Percentiles rank a stretch among this genome's conserved stretches.
phyloP scores from a whole-genome alignment of 495 filamentous ascomycete genomes.

The Daldinia decipiens region DNA sequence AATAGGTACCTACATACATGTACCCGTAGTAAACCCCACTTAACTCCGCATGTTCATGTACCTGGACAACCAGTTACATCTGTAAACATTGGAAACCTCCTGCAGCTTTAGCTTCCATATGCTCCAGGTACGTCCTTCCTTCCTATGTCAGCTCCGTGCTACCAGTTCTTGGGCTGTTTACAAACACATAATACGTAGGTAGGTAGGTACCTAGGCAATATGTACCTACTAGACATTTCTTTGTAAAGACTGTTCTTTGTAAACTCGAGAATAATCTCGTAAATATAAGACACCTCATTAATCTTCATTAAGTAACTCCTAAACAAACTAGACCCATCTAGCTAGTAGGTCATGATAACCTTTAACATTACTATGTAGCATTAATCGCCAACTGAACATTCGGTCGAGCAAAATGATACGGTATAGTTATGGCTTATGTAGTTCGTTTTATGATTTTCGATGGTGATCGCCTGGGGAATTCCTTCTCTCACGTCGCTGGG shows the following conservation, averaged over 20 bases:
- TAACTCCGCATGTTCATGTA: constrained; percentile 3
- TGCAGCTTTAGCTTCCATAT: too few species aligned
- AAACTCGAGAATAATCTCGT: too few species aligned
- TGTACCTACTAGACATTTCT: too few species aligned
- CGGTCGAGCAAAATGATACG: not conserved
- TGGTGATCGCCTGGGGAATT: constrained; percentile 19
- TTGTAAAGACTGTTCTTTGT: too few species aligned
- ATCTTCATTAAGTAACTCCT: not conserved
- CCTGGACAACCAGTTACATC: not conserved
- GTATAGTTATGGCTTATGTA: not conserved
- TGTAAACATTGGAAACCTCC: too few species aligned
- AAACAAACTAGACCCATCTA: not conserved
- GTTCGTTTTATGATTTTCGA: not conserved
- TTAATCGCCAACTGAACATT: not conserved
- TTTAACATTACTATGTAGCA: not conserved
- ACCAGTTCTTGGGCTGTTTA: too few species aligned
- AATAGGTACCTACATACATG: constrained; percentile 14
- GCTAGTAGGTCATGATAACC: not conserved
- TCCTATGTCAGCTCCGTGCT: too few species aligned
- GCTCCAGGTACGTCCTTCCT: too few species aligned
- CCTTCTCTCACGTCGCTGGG: constrained; percentile 26
- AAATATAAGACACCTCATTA: too few species aligned
- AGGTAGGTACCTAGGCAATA: too few species aligned
- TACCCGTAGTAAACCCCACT: not conserved
- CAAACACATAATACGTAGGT: too few species aligned